Evolutionary conservation across 2,329 filamentous ascomycete species (phyloP), one percentile per base, ranked within the genome.

Genomic region (Cercospora beticola): DNA sequence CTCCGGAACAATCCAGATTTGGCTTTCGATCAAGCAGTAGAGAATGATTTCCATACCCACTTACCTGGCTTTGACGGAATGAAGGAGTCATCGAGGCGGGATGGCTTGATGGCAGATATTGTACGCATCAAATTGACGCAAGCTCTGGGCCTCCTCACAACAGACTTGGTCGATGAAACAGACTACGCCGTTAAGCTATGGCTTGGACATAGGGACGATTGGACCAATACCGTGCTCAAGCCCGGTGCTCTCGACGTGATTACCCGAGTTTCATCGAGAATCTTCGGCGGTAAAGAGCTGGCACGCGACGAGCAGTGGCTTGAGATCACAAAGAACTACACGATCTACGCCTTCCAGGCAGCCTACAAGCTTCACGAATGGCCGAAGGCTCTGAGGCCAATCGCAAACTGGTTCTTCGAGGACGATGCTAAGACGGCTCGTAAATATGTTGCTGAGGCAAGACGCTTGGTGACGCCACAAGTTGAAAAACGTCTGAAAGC

Each of bases 61-160:
- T 71, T 66, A 26, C 66, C 70, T n/a, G 71, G 72, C n/a, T 72
- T 73, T 46, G 72, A 75, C 10, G 70, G 66, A 21, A 56, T 70
- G 9, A 65, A 58, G 18, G 67, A 71, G 33, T 67, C 57, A 1
- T 36, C 66, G 5, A 63, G 60, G n/a, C 49, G 66, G 10, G 58
- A 66, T 46, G 60, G 40, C 18, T n/a, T 73, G 8, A 67, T 74
- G 28, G 52, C 59, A 23, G 68, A 72, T 14, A 61, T 68, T 1
- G 57, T 74, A 7, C 64, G 69, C 31, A 73, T 56, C 12, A 28
- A 56, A 28, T 6, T 56, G 23, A 30, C 49, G 12, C 49, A 56
- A 28, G 23, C 14, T 28, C 23, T 56, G 23, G 23, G 49, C 23
- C 49, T 16, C 23, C 21, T 56, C 23, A 56, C 49, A 1, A n/a